A percentile compares a stretch with the other conserved stretches of the same genome.
These are phyloP conservation scores for Suillus subaureus DNA, from an alignment of 768 basidiomycete genomes.

Conservation along the genomic window DNA sequence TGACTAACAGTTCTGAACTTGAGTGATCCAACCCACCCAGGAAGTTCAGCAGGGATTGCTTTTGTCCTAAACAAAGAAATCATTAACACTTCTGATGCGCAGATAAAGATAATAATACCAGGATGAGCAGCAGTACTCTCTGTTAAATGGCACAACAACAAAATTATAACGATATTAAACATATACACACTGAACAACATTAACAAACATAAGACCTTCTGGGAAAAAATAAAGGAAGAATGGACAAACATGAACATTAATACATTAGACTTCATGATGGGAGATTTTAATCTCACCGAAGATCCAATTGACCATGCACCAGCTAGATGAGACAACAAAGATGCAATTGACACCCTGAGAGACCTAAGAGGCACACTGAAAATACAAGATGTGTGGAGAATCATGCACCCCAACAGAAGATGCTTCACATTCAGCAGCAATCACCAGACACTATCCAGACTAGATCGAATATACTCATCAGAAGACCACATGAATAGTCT, in stretches of 20 bases:
- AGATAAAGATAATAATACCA: too few species aligned
- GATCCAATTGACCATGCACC: too few species aligned
- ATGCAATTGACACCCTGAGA: fast-evolving
- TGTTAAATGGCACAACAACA: too few species aligned
- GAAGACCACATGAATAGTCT: neutral
- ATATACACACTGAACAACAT: too few species aligned
- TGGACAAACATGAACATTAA: neutral
- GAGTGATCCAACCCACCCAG: neutral
- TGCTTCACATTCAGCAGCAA: neutral
- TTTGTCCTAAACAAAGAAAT: neutral
- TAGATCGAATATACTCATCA: neutral
- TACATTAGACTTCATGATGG: too few species aligned
- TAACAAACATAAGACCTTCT: too few species aligned
- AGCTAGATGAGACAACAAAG: neutral
- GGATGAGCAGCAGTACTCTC: too few species aligned
- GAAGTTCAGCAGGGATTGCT: neutral
- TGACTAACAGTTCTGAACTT: neutral
- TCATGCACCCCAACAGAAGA: fast-evolving
- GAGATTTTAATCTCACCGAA: too few species aligned
- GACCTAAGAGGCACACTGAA: neutral
- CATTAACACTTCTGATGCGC: fast-evolving
- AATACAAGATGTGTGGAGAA: neutral
- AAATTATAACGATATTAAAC: too few species aligned
- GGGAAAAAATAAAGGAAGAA: too few species aligned
- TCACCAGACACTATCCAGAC: neutral